phyloP scores from a whole-genome alignment of 306 rosid genomes.

The Senna siamea region DNA sequence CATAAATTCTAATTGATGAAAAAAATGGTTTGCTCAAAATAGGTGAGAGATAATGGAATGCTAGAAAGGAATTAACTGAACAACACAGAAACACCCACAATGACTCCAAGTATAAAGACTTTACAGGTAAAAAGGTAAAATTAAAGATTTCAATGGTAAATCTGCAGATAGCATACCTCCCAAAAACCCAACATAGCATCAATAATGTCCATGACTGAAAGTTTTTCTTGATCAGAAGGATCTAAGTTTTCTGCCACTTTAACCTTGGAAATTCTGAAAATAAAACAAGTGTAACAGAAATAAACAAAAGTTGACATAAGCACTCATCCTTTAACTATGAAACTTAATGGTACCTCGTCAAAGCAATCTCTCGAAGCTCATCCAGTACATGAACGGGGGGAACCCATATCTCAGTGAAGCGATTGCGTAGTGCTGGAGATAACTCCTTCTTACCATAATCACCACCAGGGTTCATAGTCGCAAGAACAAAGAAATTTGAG shows the following conservation, averaged over 20 bases:
- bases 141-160: conserved; percentile 13
- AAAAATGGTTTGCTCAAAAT: not conserved
- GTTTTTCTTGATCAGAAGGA: conserved; percentile 30
- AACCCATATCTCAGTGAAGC: conserved; percentile 99
- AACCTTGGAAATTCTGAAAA: conserved; percentile 62
- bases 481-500: conserved; percentile 76
- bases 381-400: conserved; percentile 70
- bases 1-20: not conserved
- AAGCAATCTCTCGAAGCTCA: conserved; percentile 73
- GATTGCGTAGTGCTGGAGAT: conserved; percentile 88
- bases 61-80: not conserved
- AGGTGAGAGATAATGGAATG: not conserved
- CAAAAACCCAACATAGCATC: conserved; percentile 76
- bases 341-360: conserved; percentile 54
- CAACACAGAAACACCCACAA: not conserved
- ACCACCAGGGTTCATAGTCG: conserved; percentile 99
- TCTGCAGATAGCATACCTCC: conserved; percentile 59
- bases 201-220: conserved; percentile 54
- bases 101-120: conserved; percentile 17
- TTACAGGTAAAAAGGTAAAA: conserved; percentile 1
- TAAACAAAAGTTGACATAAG: conserved; percentile 2
- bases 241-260: conserved; percentile 25
- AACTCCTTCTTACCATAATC: conserved; percentile 97
- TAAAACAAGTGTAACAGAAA: not conserved
- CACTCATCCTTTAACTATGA: not conserved